Percentiles rank a stretch among this genome's conserved stretches.
These are phyloP conservation scores for Pythium brassicae DNA, from an alignment of 352 stramenopile species.

Conservation along the genomic window DNA sequence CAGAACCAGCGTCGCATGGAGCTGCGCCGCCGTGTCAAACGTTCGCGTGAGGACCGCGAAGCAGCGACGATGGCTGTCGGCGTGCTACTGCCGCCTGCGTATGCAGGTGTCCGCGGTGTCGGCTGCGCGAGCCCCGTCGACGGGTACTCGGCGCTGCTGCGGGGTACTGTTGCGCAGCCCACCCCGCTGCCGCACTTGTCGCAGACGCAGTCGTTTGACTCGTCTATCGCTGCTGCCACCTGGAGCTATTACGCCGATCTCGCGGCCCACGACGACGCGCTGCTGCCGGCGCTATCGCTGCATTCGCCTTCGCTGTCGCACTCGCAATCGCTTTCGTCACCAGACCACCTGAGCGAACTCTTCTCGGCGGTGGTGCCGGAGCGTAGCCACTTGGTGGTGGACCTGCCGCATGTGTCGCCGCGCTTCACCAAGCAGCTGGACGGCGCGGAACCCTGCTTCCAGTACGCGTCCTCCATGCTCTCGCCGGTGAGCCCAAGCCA, in stretches of 20 bases:
- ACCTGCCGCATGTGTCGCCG: background rate
- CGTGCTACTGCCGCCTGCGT: background rate
- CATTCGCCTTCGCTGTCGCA: background rate
- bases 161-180: too few species aligned
- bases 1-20: slow-evolving; percentile 18
- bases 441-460: background rate
- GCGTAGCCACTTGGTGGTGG: background rate
- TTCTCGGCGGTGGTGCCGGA: background rate
- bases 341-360: background rate
- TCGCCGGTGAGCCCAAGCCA: background rate
- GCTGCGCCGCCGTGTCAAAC: background rate
- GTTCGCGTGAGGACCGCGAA: background rate
- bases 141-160: background rate
- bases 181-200: background rate
- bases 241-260: background rate
- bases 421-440: background rate
- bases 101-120: too few species aligned
- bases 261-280: background rate
- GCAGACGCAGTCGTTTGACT: background rate
- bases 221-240: background rate
- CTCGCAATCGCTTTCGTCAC: background rate
- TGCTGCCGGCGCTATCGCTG: background rate
- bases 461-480: background rate
- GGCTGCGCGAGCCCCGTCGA: too few species aligned
- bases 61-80: too few species aligned